Evolutionary conservation across 2,329 filamentous ascomycete genomes (phyloP), one percentile per base, ranked within the genome.

Genomic region (Stachybotrys echinatus): DNA sequence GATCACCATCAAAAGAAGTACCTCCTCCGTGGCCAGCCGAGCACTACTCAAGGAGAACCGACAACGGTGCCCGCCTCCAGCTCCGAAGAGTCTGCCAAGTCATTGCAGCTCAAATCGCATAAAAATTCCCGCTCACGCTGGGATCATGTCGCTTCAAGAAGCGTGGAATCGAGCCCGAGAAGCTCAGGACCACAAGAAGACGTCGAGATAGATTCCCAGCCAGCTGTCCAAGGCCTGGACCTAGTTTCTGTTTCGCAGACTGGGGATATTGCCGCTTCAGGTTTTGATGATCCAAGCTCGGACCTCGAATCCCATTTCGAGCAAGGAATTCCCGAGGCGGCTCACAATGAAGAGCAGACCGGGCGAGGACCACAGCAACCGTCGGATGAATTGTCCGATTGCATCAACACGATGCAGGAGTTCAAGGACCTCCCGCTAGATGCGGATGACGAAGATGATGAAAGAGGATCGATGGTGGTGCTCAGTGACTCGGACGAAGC

Each of bases 361-460:
- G n/a, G n/a, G n/a, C n/a, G n/a, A n/a, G n/a, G n/a, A n/a, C n/a
- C n/a, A n/a, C n/a, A n/a, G n/a, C n/a, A n/a, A n/a, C 27, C 23
- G 23, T 12, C 44, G 20, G 84, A 89, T 57, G 81, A 80, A 23
- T 70, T 92, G 8, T 79, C 85, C 27, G 70, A 80, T 34, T 79
- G 81, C 48, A 89, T 94, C 51, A 68, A 77, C 27, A 74, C 86
- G 58, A 74, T 84, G 44, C 81, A 79, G 57, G 73, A 79, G 49
- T 76, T 80, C 27, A 78, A 80, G 51, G 71, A 85, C 51, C 69
- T 90, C 27, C 79, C 79, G 2, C 59, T 83, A 5, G 77, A 79
- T 50, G 61, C 64, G 6, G 74, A 77, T 23, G 76, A 81, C 4
- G 74, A 76, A 6, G 71, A 74, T 3, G 69, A 74, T n/a, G 60